Conservation (phyloP, 2,329 filamentous ascomycete species). For the Exophiala phaeomuriformis region DNA sequence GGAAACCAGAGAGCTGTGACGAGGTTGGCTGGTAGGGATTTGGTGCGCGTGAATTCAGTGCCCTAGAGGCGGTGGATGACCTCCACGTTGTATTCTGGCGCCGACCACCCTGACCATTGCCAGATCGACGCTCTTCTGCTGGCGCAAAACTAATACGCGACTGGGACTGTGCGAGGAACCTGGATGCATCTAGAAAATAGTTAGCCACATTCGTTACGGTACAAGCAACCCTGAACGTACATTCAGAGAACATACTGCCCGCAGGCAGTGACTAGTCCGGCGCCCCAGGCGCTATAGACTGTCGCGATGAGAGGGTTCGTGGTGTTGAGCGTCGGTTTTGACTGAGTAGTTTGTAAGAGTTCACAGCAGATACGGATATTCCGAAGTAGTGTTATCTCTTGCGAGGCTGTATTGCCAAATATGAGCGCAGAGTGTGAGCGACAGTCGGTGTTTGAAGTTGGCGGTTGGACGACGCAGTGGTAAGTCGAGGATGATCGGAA, state of each 20-base stretch:
- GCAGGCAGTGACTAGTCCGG: conserved; percentile 20
- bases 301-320: conserved; percentile 10
- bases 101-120: conserved; percentile 40
- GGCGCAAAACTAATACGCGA: conserved; percentile 73
- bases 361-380: no score
- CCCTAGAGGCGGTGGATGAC: conserved; percentile 38
- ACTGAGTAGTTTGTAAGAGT: no score
- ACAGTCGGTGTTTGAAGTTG: neutral
- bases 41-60: conserved; percentile 25
- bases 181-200: conserved; percentile 69
- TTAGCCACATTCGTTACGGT: conserved; percentile 29
- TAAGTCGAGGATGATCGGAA: neutral
- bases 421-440: neutral
- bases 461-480: neutral
- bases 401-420: neutral
- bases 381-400: no score
- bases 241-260: conserved; percentile 74
- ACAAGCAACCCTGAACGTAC: conserved; percentile 41
- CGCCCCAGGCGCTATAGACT: conserved; percentile 11
- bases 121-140: conserved; percentile 44
- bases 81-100: conserved; percentile 41
- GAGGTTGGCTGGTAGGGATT: conserved; percentile 72
- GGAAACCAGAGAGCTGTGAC: conserved; percentile 67
- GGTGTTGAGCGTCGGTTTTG: neutral
- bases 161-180: conserved; percentile 93